Percentiles rank a stretch among this genome's conserved stretches.
Conservation (phyloP, 108 stramenopile genomes). For the Epithemia pelagica region DNA sequence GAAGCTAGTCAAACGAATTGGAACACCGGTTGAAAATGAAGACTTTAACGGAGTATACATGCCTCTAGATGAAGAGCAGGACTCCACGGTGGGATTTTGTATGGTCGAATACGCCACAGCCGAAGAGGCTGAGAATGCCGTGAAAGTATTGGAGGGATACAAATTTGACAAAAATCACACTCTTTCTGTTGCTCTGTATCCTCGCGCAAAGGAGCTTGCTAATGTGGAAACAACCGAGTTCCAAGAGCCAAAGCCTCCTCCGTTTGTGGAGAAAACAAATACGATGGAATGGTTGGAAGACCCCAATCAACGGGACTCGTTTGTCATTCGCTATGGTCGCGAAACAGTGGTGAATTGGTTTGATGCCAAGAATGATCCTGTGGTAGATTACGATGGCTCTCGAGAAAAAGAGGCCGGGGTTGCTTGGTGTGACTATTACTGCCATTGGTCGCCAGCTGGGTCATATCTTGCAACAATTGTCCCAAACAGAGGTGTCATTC, state of each 20-base stretch:
- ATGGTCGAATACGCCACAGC: slow-evolving; percentile 86
- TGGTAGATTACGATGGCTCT: slow-evolving; percentile 89
- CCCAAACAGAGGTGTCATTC: slow-evolving; percentile 85
- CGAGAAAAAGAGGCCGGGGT: slow-evolving; percentile 94
- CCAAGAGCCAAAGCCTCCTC: slow-evolving; percentile 62
- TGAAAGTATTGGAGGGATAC: slow-evolving; percentile 87
- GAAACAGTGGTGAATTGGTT: slow-evolving; percentile 91
- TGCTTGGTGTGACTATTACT: slow-evolving; percentile 89
- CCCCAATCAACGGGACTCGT: slow-evolving; percentile 87
- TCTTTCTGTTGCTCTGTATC: slow-evolving; percentile 63
- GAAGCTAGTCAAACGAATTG: slow-evolving; percentile 64
- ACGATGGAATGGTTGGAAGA: slow-evolving; percentile 89
- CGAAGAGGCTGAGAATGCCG: slow-evolving; percentile 87
- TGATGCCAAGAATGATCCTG: slow-evolving; percentile 73
- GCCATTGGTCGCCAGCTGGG: slow-evolving; percentile 92
- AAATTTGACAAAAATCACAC: slow-evolving; percentile 90
- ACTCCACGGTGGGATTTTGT: slow-evolving; percentile 76
- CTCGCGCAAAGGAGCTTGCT: slow-evolving; percentile 52
- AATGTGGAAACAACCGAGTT: slow-evolving; percentile 57
- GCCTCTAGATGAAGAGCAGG: slow-evolving; percentile 57
- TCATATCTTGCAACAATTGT: slow-evolving; percentile 89
- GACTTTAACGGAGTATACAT: slow-evolving; percentile 53
- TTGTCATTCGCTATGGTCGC: slow-evolving; percentile 83
- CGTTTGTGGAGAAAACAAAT: slow-evolving; percentile 84
- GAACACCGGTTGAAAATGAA: slow-evolving; percentile 43